A percentile compares a stretch with the other conserved stretches of the same genome.
Conservation (phyloP, 2,329 filamentous ascomycete species). For the Ceratocystis harringtonii region DNA sequence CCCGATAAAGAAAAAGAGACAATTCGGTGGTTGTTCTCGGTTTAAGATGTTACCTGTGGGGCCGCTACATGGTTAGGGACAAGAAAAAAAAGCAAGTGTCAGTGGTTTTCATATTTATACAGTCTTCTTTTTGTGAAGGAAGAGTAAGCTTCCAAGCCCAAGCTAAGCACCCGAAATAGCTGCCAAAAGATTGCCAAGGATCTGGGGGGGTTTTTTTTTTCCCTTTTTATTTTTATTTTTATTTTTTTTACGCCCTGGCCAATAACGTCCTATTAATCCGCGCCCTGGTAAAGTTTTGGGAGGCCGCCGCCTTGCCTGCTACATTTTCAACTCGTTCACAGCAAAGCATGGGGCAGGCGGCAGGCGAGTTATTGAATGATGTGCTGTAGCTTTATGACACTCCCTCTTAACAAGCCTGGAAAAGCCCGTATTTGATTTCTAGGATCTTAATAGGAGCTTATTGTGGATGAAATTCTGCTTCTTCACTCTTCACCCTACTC, state of each 20-base stretch:
- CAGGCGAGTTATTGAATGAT: no score
- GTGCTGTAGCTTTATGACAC: no score
- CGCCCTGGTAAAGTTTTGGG: neutral
- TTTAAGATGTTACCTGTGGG: neutral
- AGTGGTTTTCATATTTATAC: neutral
- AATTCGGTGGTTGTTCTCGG: neutral
- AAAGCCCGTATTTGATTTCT: neutral
- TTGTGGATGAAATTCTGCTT: neutral
- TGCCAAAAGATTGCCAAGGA: neutral
- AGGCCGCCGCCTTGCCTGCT: neutral
- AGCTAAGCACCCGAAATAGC: no score
- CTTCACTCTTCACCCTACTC: neutral
- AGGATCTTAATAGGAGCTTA: neutral
- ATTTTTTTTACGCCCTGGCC: neutral
- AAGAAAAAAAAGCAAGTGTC: conserved; percentile 1
- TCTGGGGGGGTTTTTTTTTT: neutral
- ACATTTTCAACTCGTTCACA: neutral
- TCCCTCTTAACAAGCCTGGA: no score
- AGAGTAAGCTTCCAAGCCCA: neutral
- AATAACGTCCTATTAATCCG: neutral
- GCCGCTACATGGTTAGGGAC: neutral
- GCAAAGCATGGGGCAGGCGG: neutral
- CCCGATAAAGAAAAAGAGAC: neutral
- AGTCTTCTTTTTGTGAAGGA: neutral
- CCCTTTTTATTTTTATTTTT: no score